These are phyloP conservation scores for Cenococcum geophilum DNA, from an alignment of 495 filamentous ascomycete genomes.

Conservation along the genomic window DNA sequence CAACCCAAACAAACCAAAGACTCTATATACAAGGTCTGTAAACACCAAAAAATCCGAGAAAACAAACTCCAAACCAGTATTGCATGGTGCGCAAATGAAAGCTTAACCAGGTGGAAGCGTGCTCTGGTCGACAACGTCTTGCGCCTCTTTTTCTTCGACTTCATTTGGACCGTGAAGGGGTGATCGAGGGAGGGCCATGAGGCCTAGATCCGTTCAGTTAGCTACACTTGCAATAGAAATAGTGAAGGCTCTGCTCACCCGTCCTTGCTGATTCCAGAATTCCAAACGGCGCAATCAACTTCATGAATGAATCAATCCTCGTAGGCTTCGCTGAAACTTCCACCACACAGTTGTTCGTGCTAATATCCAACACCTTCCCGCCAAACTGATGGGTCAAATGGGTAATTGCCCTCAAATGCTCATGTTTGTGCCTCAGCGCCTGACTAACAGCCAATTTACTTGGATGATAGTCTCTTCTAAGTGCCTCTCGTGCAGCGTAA, in stretches of 20 bases:
- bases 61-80: neutral
- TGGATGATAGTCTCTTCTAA: slow-evolving; percentile 73
- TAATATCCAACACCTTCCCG: slow-evolving; percentile 95
- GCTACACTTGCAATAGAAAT: neutral
- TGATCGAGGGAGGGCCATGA: slow-evolving; percentile 94
- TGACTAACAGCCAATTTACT: slow-evolving; percentile 75
- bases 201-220: slow-evolving; percentile 44
- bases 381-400: slow-evolving; percentile 96
- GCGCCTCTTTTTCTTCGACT: slow-evolving; percentile 73
- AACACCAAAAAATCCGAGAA: neutral
- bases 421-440: slow-evolving; percentile 89
- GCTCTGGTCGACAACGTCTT: slow-evolving; percentile 87
- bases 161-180: slow-evolving; percentile 71
- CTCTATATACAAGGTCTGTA: neutral
- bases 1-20: neutral
- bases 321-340: slow-evolving; percentile 90
- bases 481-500: slow-evolving; percentile 35
- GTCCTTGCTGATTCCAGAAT: slow-evolving; percentile 92
- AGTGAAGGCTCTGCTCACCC: slow-evolving; percentile 34
- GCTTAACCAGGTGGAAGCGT: slow-evolving; percentile 84
- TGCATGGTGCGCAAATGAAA: neutral
- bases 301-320: slow-evolving; percentile 95
- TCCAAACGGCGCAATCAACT: slow-evolving; percentile 90
- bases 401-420: slow-evolving; percentile 91
- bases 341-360: slow-evolving; percentile 95